A percentile compares a stretch with the other conserved stretches of the same genome.
Evolutionary conservation across 1,139 yeast species (phyloP).

Genomic region (Suhomyces chickasaworum): DNA sequence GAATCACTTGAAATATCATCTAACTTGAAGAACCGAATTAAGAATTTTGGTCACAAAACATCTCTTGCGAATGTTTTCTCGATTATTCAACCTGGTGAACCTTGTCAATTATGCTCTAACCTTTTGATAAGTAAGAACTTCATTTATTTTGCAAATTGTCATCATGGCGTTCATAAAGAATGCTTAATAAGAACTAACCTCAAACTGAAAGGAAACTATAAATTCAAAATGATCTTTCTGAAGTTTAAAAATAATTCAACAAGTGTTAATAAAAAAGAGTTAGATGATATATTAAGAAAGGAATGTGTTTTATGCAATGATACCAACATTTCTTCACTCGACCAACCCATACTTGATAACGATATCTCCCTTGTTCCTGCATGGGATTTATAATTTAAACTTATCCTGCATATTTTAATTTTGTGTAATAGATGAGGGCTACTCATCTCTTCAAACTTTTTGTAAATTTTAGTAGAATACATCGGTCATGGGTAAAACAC

Average conservation of each 20-base stretch:
- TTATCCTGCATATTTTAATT: neutral
- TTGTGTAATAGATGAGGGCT: slow-evolving; percentile 3
- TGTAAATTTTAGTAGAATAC: slow-evolving; percentile 14
- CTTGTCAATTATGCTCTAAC: slow-evolving; percentile 71
- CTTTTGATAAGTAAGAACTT: slow-evolving; percentile 74
- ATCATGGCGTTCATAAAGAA: slow-evolving; percentile 87
- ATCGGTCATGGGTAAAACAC: slow-evolving; percentile 79
- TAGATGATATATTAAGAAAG: slow-evolving; percentile 62
- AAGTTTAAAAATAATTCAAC: slow-evolving; percentile 21
- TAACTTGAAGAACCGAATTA: slow-evolving; percentile 61
- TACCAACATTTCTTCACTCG: slow-evolving; percentile 68
- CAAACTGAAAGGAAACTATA: slow-evolving; percentile 64
- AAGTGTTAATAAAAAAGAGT: slow-evolving; percentile 33
- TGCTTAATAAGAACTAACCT: slow-evolving; percentile 68
- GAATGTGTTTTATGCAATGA: slow-evolving; percentile 86
- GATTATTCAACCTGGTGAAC: slow-evolving; percentile 78
- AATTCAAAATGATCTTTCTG: slow-evolving; percentile 55
- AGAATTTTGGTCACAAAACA: slow-evolving; percentile 48
- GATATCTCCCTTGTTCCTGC: slow-evolving; percentile 23
- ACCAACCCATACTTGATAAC: slow-evolving; percentile 38
- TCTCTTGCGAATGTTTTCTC: slow-evolving; percentile 36
- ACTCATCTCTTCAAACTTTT: slow-evolving; percentile 14
- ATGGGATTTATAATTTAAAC: slow-evolving; percentile 27
- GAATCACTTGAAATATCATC: slow-evolving; percentile 67
- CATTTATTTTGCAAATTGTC: slow-evolving; percentile 80